These are phyloP conservation scores for Trichoderma polysporum DNA, from an alignment of 2,329 filamentous ascomycete genomes.

Conservation along the genomic window DNA sequence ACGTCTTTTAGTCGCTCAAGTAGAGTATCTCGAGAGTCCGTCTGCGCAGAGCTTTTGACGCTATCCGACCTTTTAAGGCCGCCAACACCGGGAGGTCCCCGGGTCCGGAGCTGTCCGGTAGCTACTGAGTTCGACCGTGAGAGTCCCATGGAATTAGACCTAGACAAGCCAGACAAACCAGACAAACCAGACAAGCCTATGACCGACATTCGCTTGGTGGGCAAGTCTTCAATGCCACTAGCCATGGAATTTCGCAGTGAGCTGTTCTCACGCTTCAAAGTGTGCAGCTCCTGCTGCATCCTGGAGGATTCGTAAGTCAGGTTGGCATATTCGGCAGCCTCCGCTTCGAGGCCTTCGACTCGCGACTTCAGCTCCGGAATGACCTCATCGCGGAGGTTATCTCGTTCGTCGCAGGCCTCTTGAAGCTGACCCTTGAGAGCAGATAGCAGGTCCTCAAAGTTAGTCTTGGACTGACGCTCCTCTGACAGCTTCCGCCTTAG, in stretches of 20 bases:
- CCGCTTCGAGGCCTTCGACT: constrained; percentile 74
- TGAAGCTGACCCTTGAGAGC: constrained; percentile 82
- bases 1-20: constrained; percentile 86
- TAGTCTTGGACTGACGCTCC: constrained; percentile 83
- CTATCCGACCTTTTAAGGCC: constrained; percentile 60
- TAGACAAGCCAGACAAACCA: constrained; percentile 46
- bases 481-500: constrained; percentile 77
- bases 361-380: constrained; percentile 75
- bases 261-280: constrained; percentile 67
- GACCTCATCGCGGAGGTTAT: constrained; percentile 86
- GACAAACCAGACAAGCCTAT: not conserved
- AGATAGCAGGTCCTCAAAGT: constrained; percentile 87
- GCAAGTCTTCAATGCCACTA: constrained; percentile 23
- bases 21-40: constrained; percentile 65
- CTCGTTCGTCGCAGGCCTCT: constrained; percentile 80
- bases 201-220: constrained; percentile 35
- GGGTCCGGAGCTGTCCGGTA: constrained; percentile 47
- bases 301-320: constrained; percentile 78
- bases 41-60: constrained; percentile 46
- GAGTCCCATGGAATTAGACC: constrained; percentile 67
- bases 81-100: constrained; percentile 37
- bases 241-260: constrained; percentile 46
- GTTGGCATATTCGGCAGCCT: constrained; percentile 70
- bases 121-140: constrained; percentile 68
- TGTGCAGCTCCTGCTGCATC: constrained; percentile 81